These are phyloP conservation scores for Verticillium tricorpus DNA, from an alignment of 2,329 filamentous ascomycete species.

Conservation along the genomic window DNA sequence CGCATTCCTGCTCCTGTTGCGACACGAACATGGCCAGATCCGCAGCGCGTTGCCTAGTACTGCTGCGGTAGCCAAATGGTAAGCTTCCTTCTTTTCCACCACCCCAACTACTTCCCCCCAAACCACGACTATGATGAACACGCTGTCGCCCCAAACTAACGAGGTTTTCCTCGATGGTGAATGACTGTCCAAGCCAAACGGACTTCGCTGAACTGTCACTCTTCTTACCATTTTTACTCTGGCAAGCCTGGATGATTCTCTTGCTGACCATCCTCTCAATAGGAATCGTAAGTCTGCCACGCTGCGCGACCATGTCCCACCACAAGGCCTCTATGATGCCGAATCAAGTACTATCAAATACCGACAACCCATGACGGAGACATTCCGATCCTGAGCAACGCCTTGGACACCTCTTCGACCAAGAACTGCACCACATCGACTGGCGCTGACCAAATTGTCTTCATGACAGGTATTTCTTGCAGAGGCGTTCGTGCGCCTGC, in stretches of 20 bases:
- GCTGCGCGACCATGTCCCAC: background rate
- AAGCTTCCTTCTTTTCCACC: conserved; percentile 3
- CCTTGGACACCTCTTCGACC: background rate
- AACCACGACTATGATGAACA: conserved; percentile 34
- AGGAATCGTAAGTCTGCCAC: background rate
- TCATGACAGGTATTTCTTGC: background rate
- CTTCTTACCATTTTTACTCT: background rate
- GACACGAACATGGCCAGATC: background rate
- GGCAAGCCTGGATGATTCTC: background rate
- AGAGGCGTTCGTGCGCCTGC: background rate
- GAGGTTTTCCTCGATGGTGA: conserved; percentile 43
- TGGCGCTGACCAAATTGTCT: background rate
- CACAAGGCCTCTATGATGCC: conserved; percentile 28
- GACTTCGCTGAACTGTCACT: conserved; percentile 40
- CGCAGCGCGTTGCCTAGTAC: background rate
- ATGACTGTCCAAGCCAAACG: conserved; percentile 55
- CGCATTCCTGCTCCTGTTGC: background rate
- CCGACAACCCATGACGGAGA: conserved; percentile 36
- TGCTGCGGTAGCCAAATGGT: conserved; percentile 10
- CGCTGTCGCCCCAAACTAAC: conserved; percentile 47
- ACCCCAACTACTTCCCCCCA: background rate
- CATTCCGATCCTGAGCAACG: conserved; percentile 21
- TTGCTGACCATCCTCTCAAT: conserved; percentile 3
- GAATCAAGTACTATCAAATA: conserved; percentile 43
- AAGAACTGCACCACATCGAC: background rate